phyloP scores from a whole-genome alignment of 805 yeast species.

The Candida parachauliodes region DNA sequence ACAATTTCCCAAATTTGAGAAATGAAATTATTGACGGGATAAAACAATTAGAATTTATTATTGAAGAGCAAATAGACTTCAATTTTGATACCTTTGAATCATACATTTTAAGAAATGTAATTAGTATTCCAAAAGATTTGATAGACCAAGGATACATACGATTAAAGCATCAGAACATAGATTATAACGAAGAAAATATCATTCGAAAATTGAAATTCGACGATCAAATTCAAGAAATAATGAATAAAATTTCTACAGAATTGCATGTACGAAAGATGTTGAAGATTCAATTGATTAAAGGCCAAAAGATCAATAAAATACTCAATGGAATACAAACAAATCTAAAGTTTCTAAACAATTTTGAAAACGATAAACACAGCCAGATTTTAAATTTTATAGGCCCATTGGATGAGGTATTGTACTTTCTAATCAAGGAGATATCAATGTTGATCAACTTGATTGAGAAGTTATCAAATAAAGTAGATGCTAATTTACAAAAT shows the following conservation, averaged over 20 bases:
- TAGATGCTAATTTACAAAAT: slow-evolving; percentile 20
- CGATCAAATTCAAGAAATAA: slow-evolving; percentile 25
- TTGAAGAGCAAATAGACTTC: slow-evolving; percentile 72
- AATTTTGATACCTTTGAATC: slow-evolving; percentile 85
- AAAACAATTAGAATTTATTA: slow-evolving; percentile 60
- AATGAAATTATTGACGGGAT: not conserved
- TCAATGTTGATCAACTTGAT: slow-evolving; percentile 32
- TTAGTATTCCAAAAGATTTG: slow-evolving; percentile 64
- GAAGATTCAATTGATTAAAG: slow-evolving; percentile 35
- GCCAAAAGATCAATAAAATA: slow-evolving; percentile 29
- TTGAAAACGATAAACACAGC: slow-evolving; percentile 2
- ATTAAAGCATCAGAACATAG: slow-evolving; percentile 58
- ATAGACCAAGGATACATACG: slow-evolving; percentile 60
- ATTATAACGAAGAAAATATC: slow-evolving; percentile 11
- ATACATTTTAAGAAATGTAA: slow-evolving; percentile 72
- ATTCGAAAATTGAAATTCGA: slow-evolving; percentile 18
- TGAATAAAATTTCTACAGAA: slow-evolving; percentile 41
- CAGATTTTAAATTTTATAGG: slow-evolving; percentile 31
- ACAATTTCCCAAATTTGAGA: slow-evolving; percentile 9
- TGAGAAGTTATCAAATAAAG: slow-evolving; percentile 21
- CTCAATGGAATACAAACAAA: slow-evolving; percentile 29
- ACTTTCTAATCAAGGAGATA: slow-evolving; percentile 43
- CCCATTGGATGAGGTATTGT: slow-evolving; percentile 47
- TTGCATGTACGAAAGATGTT: slow-evolving; percentile 40
- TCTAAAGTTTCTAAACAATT: slow-evolving; percentile 22